Evolutionary conservation across 2,329 filamentous ascomycete genomes (phyloP).

Genomic region (Aureobasidium sp.): DNA sequence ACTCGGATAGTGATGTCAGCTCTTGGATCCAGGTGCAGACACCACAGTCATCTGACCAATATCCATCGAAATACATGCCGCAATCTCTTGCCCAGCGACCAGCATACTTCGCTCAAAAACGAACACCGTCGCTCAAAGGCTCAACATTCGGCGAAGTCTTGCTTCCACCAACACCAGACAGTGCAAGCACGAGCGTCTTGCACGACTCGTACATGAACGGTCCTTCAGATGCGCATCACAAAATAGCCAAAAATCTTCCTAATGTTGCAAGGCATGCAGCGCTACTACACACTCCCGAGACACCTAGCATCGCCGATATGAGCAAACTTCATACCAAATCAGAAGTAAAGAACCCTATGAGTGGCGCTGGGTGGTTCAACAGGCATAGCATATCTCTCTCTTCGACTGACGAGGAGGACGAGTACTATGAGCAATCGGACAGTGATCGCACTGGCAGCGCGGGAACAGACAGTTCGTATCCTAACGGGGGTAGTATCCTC

Average conservation of each 20-base stretch:
- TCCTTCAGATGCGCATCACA: neutral
- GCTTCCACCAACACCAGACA: conserved; percentile 28
- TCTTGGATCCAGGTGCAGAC: conserved; percentile 8
- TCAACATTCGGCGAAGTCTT: conserved; percentile 22
- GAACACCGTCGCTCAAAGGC: conserved; percentile 14
- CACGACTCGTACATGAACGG: conserved; percentile 20
- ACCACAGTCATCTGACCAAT: neutral
- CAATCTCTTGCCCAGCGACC: neutral
- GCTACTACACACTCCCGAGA: neutral
- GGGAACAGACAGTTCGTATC: conserved; percentile 24
- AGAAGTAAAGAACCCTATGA: neutral
- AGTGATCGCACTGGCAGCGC: conserved; percentile 18
- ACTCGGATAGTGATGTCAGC: neutral
- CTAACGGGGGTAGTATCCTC: conserved; percentile 27
- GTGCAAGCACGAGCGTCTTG: conserved; percentile 26
- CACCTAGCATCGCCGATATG: neutral
- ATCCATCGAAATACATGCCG: neutral
- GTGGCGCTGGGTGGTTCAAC: neutral
- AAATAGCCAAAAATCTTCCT: neutral
- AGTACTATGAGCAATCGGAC: conserved; percentile 13
- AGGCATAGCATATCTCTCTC: conserved; percentile 10
- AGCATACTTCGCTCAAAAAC: neutral
- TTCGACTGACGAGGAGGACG: conserved; percentile 16
- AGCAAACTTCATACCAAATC: neutral
- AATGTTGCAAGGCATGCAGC: conserved; percentile 1